Percentiles rank a stretch among this genome's conserved stretches.
Conservation (phyloP, 345 rosid genomes). For the Linum trigynum region DNA sequence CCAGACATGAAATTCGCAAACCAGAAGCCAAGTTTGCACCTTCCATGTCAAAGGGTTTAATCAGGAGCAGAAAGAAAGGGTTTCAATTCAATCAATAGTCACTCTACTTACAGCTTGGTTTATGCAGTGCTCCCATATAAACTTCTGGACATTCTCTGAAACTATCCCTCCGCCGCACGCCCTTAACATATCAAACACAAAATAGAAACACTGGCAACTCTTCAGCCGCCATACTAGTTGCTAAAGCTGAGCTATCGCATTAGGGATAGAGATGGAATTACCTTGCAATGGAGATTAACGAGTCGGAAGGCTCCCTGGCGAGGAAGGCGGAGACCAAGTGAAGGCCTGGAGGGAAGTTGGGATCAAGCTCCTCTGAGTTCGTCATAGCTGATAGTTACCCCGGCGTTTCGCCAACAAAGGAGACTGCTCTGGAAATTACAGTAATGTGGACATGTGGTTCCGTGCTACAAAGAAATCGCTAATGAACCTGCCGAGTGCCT, state of each 20-base stretch:
- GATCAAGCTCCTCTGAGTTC: slow-evolving; percentile 6
- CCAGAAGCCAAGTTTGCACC: no score
- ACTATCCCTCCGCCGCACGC: slow-evolving; percentile 50
- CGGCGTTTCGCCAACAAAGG: background rate
- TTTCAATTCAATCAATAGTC: background rate
- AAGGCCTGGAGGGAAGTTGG: slow-evolving; percentile 27
- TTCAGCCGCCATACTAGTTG: background rate
- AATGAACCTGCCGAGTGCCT: no score
- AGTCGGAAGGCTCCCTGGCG: slow-evolving; percentile 58
- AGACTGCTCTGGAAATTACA: no score
- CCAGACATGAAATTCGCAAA: background rate
- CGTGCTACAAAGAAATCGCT: no score
- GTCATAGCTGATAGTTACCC: background rate
- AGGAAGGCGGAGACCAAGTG: slow-evolving; percentile 58
- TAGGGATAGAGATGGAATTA: no score
- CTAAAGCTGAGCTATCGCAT: background rate
- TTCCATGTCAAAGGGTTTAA: background rate
- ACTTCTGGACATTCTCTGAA: slow-evolving; percentile 49
- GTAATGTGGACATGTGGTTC: no score
- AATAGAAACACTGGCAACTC: background rate
- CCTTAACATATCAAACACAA: slow-evolving; percentile 23
- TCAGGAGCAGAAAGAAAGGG: background rate
- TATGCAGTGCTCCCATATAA: slow-evolving; percentile 57
- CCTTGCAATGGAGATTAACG: slow-evolving; percentile 48
- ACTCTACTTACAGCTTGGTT: slow-evolving; percentile 39